Evolutionary conservation across 108 stramenopile species (phyloP), one percentile per base, ranked within the genome.

Genomic region (Nitzschia sp.): DNA sequence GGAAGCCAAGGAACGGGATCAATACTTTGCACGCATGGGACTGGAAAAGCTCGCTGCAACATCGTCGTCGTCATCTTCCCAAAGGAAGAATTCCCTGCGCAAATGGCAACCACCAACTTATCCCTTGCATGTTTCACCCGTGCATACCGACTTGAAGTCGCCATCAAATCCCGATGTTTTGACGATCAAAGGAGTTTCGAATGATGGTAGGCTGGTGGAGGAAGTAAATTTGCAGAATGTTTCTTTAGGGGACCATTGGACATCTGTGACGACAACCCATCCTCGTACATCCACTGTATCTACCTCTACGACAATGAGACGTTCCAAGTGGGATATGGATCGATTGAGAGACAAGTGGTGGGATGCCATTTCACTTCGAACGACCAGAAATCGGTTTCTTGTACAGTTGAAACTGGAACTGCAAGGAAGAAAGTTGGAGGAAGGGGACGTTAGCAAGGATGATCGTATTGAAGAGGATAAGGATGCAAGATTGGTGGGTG

Each of bases 341-440:
- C 66, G 63, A 39, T 53, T 83, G 34, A 62, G 81, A 46, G 77
- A 78, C 59, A 77, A 76, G 19, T 83, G 77, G 77, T 83, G 81
- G 81, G 58, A 53, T 21, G 43, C 72, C 8, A 24, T 83, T 12
- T 56, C 54, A 43, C 55, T 53, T 10, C 50, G 46, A 41, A 62
- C 56, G 0, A 66, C 41, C 24, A 52, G 54, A 61, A 6, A 51
- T 10, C 38, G 63, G 43, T 41, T 70, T 3, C 26, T 29, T 56
- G 41, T 17, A 20, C 26, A 57, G 46, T 21, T 58, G 37, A 8
- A 51, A 19, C 9, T 42, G 44, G 41, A 20, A 42, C 40, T 61
- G 66, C 19, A 41, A 24, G 37, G 22, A 0, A 37, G 37, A 69
- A 43, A 7, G 6, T 19, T 58, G 3, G 37, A 58, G 0, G 7